These are phyloP conservation scores for Cyberlindnera misumaiensis DNA, from an alignment of 805 yeast genomes.

Conservation along the genomic window DNA sequence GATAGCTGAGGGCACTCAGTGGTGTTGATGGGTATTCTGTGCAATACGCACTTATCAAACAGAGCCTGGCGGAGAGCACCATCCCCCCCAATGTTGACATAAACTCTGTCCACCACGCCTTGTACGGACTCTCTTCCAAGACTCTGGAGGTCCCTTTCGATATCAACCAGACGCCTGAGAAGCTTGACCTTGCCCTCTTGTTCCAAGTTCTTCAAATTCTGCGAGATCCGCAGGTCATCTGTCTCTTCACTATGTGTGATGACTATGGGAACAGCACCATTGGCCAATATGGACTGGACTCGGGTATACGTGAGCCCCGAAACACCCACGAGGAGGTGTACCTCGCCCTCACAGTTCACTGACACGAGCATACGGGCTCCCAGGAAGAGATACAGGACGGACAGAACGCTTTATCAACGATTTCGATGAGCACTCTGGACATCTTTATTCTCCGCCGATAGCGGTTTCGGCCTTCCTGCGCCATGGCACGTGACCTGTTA, in stretches of 20 bases:
- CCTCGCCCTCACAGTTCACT: conserved; percentile 38
- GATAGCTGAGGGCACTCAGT: conserved; percentile 67
- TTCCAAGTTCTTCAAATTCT: conserved; percentile 21
- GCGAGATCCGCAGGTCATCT: conserved; percentile 19
- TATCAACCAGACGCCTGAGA: conserved; percentile 29
- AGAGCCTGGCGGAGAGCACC: conserved; percentile 32
- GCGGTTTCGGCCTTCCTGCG: too few relatives aligned
- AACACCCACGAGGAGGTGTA: conserved; percentile 52
- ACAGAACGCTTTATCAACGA: too few relatives aligned
- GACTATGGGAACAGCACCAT: conserved; percentile 53
- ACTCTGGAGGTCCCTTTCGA: conserved; percentile 37
- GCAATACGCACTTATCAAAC: conserved; percentile 42
- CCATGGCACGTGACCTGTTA: too few relatives aligned
- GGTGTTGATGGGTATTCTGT: conserved; percentile 79
- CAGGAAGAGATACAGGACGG: not conserved
- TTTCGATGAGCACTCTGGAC: not conserved
- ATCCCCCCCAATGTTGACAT: conserved; percentile 41
- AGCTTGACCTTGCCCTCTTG: conserved; percentile 24
- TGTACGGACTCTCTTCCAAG: conserved; percentile 61
- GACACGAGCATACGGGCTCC: conserved; percentile 1
- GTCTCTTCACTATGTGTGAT: conserved; percentile 26
- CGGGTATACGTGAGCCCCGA: conserved; percentile 41
- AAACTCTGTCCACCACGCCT: conserved; percentile 67
- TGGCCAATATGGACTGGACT: conserved; percentile 38
- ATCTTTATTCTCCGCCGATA: not conserved